phyloP scores from a whole-genome alignment of 805 yeast species.

The Sugiyamaella floridensis region DNA sequence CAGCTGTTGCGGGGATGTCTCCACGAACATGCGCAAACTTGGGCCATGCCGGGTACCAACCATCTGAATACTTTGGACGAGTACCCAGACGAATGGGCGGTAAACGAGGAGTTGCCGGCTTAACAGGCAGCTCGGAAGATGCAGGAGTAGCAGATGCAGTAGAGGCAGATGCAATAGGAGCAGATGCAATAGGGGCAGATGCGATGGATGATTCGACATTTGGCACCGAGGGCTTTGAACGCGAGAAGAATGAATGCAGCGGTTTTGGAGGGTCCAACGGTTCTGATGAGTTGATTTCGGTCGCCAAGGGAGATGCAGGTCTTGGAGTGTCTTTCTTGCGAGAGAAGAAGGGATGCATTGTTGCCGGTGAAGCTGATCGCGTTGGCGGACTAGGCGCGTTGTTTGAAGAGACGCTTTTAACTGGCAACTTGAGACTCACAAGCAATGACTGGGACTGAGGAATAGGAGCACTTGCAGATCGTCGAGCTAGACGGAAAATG shows the following conservation, averaged over 20 bases:
- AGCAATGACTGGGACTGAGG: not conserved
- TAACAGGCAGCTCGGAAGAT: not conserved
- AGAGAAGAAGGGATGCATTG: not conserved
- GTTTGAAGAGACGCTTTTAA: not conserved
- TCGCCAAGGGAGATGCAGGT: not conserved
- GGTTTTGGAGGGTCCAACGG: not conserved
- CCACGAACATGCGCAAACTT: slow-evolving; percentile 4
- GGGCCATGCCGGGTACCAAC: slow-evolving; percentile 7
- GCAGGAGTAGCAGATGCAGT: not conserved
- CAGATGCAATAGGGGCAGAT: too few relatives aligned
- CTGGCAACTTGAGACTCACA: not conserved
- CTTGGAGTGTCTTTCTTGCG: not conserved
- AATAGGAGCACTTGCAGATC: not conserved
- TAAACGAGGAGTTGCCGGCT: not conserved
- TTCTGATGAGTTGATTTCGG: not conserved
- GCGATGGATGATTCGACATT: not conserved
- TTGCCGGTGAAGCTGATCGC: not conserved
- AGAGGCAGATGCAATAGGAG: too few relatives aligned
- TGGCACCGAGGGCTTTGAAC: not conserved
- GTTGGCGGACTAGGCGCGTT: not conserved
- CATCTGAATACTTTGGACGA: not conserved
- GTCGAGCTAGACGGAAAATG: not conserved
- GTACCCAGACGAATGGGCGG: not conserved
- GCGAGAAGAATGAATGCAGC: slow-evolving; percentile 11
- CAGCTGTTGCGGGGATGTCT: not conserved